Evolutionary conservation across 139 green algal genomes (phyloP).

Genomic region (Parachlorella kessleri): DNA sequence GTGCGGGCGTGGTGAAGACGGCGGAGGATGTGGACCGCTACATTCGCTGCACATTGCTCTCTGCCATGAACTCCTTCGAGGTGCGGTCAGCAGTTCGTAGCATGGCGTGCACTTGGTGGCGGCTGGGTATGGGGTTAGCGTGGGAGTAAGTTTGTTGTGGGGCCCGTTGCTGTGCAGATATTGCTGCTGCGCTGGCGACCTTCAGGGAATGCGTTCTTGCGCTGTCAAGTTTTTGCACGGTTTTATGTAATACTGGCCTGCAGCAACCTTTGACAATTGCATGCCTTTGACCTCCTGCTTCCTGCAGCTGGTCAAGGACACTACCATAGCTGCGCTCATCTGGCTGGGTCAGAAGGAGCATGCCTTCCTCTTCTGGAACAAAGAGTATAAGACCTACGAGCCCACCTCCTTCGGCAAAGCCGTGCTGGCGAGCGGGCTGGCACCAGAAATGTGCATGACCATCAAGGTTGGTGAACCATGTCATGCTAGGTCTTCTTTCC

Average conservation of each 20-base stretch:
- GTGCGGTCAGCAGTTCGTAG: background rate
- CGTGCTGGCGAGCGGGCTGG: slow-evolving; percentile 56
- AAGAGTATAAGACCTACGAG: slow-evolving; percentile 25
- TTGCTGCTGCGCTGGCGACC: too few species aligned
- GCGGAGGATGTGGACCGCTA: slow-evolving; percentile 70
- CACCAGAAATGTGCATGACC: slow-evolving; percentile 63
- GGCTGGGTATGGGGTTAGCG: too few species aligned
- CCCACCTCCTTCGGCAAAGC: slow-evolving; percentile 71
- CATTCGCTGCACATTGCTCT: slow-evolving; percentile 78
- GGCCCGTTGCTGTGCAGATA: too few species aligned
- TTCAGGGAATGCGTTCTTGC: too few species aligned
- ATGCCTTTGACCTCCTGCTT: too few species aligned
- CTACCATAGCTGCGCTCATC: slow-evolving; percentile 55
- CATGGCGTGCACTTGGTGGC: too few species aligned
- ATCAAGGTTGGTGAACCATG: slow-evolving; percentile 22
- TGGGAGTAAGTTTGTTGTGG: too few species aligned
- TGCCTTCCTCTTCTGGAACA: slow-evolving; percentile 44
- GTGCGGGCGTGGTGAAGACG: slow-evolving; percentile 57
- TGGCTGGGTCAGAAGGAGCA: slow-evolving; percentile 65
- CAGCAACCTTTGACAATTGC: too few species aligned
- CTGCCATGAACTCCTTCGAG: slow-evolving; percentile 46
- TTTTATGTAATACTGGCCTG: too few species aligned
- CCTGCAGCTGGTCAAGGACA: slow-evolving; percentile 25
- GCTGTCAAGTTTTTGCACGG: too few species aligned
- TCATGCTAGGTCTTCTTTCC: too few species aligned